Conservation (phyloP, 306 rosid genomes). For the Benincasa hispida region DNA sequence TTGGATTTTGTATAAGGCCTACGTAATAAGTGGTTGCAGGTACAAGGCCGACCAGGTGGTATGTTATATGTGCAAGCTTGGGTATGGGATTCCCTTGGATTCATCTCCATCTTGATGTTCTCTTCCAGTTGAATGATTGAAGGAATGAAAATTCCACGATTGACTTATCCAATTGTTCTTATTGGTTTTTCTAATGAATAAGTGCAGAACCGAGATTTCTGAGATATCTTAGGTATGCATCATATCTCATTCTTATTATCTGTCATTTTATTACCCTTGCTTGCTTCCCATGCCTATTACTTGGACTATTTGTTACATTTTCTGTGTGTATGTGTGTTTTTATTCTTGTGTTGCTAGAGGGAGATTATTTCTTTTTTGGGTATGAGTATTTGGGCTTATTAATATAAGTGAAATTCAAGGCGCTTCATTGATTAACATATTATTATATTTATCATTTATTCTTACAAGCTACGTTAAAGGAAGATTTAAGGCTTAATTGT, state of each 20-base stretch:
- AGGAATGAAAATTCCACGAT: not conserved
- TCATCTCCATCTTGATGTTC: constrained; percentile 27
- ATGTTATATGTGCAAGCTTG: constrained; percentile 67
- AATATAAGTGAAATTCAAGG: not conserved
- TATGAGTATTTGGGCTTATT: not conserved
- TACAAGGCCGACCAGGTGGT: constrained; percentile 42
- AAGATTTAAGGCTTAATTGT: not conserved
- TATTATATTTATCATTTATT: not conserved
- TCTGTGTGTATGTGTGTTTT: not conserved
- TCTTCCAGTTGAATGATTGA: not conserved
- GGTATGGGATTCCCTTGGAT: constrained; percentile 39
- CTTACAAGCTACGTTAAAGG: not conserved
- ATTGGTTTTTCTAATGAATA: not conserved
- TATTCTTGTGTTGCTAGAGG: not conserved
- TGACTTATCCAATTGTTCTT: not conserved
- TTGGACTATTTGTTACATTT: not conserved
- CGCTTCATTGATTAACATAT: not conserved
- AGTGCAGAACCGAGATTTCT: not conserved
- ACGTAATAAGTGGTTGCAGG: constrained; percentile 26
- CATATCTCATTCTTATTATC: not conserved
- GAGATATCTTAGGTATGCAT: not conserved
- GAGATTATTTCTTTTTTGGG: not conserved
- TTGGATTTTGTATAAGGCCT: constrained; percentile 54
- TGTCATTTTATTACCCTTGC: not conserved
- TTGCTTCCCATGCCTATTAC: not conserved